A percentile compares a stretch with the other conserved stretches of the same genome.
These are phyloP conservation scores for Cryomyces minteri DNA, from an alignment of 495 filamentous ascomycete species.

Conservation along the genomic window DNA sequence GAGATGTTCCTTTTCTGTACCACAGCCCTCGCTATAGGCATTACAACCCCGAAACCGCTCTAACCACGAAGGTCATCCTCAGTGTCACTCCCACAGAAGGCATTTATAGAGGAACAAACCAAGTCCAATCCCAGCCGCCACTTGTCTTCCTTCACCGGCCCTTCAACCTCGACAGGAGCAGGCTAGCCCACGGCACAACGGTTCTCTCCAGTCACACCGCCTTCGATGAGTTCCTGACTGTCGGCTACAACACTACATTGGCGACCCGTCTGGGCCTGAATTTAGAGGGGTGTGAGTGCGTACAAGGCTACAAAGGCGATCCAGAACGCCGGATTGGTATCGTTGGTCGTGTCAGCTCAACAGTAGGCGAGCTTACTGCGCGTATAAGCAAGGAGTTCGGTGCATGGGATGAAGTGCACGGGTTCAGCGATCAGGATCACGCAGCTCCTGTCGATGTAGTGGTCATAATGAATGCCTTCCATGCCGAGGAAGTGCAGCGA, in stretches of 20 bases:
- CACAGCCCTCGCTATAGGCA: background rate
- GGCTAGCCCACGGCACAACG: constrained; percentile 2
- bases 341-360: constrained; percentile 2
- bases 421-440: too few species aligned
- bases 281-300: constrained; percentile 1
- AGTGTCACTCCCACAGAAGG: constrained; percentile 4
- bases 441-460: too few species aligned
- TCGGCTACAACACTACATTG: constrained; percentile 8
- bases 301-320: constrained; percentile 11
- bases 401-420: background rate
- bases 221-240: constrained; percentile 9
- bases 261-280: constrained; percentile 5
- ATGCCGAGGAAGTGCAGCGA: constrained; percentile 5
- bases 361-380: background rate
- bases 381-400: constrained; percentile 6
- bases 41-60: background rate
- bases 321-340: constrained; percentile 7
- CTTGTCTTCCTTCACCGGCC: constrained; percentile 11
- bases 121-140: background rate
- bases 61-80: background rate
- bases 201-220: constrained; percentile 8
- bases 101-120: constrained; percentile 1
- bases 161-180: constrained; percentile 3
- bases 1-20: background rate
- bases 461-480: constrained; percentile 12